These are phyloP conservation scores for Fusarium tricinctum DNA, from an alignment of 2,329 filamentous ascomycete genomes.

Conservation along the genomic window DNA sequence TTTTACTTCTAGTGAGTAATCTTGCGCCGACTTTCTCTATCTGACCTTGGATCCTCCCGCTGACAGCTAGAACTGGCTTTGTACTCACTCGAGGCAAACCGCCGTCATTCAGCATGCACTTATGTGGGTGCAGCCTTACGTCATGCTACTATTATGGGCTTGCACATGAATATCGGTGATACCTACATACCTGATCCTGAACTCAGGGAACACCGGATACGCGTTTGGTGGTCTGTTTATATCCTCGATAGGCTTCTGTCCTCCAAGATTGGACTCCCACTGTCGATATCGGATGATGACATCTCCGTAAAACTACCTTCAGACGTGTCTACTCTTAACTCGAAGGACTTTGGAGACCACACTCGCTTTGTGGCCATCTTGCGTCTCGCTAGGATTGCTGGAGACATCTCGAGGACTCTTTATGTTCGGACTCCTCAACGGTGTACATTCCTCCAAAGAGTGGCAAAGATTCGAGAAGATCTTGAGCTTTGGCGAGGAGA, in stretches of 20 bases:
- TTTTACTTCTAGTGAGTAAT: neutral
- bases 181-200: neutral
- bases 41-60: no score
- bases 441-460: neutral
- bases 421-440: slow-evolving; percentile 2
- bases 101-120: neutral
- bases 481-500: neutral
- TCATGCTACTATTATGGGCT: neutral
- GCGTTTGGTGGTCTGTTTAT: slow-evolving; percentile 1
- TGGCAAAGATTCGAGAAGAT: neutral
- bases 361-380: neutral
- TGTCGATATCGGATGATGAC: neutral
- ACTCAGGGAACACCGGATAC: neutral
- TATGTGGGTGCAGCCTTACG: neutral
- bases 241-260: neutral
- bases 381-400: neutral
- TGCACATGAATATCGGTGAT: slow-evolving; percentile 1
- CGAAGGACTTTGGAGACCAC: neutral
- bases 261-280: neutral
- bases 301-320: slow-evolving; percentile 3
- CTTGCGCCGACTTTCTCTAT: neutral
- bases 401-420: neutral
- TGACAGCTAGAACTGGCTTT: neutral
- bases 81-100: slow-evolving; percentile 1
- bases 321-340: neutral